Base-by-base conservation (phyloP, 352 stramenopile genomes). In the Phytophthora aleatoria region DNA sequence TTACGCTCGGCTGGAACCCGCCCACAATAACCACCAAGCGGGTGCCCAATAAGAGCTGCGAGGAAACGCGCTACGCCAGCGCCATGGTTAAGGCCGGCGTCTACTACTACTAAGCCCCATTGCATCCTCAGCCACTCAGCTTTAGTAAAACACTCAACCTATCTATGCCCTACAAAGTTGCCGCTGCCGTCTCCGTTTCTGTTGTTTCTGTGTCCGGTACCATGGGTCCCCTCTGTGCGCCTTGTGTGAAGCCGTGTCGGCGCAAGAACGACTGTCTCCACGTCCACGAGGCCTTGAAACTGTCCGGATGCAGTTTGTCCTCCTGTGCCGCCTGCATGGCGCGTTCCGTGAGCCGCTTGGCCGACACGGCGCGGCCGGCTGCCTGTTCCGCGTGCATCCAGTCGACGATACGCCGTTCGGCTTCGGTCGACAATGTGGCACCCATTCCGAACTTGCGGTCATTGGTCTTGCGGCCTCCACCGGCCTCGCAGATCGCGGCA, bases 11-110 rank as follows among this genome's bases (percentile, higher is more conserved):
- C 10, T 91, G 82, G 82, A 67, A 71, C 13, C 58, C 73, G 47
- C 78, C 78, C 15, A 86, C 78, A 28, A 83, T 76, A 15, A 42
- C 64, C 52, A 75, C 66, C 15, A 69, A 76, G 65, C 77, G 80
- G 16, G 69, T 73, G 26, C 77, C 80, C 12, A 91, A 56, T 16
- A 84, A 84, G 48, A 91, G 80, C 67, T 91, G 82, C 57, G 82
- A 89, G 28, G 82, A 91, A 52, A 91, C 82, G 7, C 68, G 73
- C 26, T 89, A 77, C 64, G 80, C 82, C 27, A 86, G 77, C 69
- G 82, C 80, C 50, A 91, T 89, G 79, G 76, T 89, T 61, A 91
- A 91, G 57, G 82, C 80, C 2, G 82, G 79, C 36, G 78, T 89
- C 41, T 89, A 89, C 66, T 91, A 91, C 66, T 88, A 88, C 61